phyloP scores from a whole-genome alignment of 306 rosid genomes.

The Casuarina cunninghamiana region DNA sequence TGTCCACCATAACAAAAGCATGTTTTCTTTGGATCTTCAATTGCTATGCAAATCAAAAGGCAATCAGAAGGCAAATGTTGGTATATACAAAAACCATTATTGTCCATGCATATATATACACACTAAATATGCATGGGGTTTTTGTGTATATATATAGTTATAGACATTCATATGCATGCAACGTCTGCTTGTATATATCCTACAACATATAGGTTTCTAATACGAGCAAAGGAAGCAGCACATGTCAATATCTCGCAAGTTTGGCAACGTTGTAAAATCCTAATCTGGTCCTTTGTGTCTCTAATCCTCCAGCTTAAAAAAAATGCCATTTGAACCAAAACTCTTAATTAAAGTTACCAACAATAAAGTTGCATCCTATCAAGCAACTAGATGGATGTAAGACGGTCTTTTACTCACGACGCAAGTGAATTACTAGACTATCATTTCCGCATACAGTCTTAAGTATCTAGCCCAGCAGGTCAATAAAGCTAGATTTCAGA shows the following conservation, averaged over 20 bases:
- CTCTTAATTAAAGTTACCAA: constrained; percentile 2
- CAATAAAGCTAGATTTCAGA: neutral
- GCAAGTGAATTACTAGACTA: constrained; percentile 31
- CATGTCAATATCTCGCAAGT: constrained; percentile 26
- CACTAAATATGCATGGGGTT: neutral
- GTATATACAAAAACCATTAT: no score
- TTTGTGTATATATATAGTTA: neutral
- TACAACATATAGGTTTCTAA: neutral
- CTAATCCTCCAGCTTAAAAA: constrained; percentile 63
- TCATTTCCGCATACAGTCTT: neutral
- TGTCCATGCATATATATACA: neutral
- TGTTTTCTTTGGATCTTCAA: no score
- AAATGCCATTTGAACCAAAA: constrained; percentile 13
- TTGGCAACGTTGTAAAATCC: constrained; percentile 54
- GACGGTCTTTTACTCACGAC: constrained; percentile 55
- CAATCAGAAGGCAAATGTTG: neutral
- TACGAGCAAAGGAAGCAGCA: neutral
- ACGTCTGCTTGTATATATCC: neutral
- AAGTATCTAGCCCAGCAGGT: neutral
- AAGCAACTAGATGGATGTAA: neutral
- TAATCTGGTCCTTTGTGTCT: constrained; percentile 70
- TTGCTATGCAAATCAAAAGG: no score
- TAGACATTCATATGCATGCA: no score
- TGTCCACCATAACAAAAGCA: no score
- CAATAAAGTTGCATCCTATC: constrained; percentile 1